Conservation (phyloP, 139 green algal species). For the Micractinium sp. region DNA sequence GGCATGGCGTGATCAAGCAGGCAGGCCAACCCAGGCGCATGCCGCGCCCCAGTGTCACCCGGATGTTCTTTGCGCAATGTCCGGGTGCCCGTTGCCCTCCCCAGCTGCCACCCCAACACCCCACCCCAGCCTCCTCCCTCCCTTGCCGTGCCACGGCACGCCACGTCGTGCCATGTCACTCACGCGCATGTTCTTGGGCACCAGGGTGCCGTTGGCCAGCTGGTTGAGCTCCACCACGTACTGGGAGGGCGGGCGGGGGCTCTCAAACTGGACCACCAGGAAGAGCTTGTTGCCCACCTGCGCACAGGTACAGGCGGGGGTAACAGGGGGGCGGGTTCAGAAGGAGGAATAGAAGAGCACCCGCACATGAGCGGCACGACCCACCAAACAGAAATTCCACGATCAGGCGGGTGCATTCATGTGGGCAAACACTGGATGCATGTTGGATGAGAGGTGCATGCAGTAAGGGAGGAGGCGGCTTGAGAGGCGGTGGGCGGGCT, state of each 20-base stretch:
- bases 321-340: not conserved
- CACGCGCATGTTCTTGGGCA: not conserved
- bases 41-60: too few relatives aligned
- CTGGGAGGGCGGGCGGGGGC: slow-evolving; percentile 1
- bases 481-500: not conserved
- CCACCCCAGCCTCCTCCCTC: too few relatives aligned
- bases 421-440: too few relatives aligned
- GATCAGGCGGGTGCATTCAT: too few relatives aligned
- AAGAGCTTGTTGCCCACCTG: slow-evolving; percentile 30
- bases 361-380: not conserved
- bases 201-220: slow-evolving; percentile 10
- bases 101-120: too few relatives aligned
- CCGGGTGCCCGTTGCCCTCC: too few relatives aligned
- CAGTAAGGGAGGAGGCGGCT: too few relatives aligned
- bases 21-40: too few relatives aligned
- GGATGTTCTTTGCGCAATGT: too few relatives aligned
- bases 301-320: not conserved
- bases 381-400: not conserved
- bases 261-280: slow-evolving; percentile 50
- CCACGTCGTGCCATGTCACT: not conserved
- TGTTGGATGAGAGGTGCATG: too few relatives aligned
- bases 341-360: not conserved
- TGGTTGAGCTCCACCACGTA: slow-evolving; percentile 28
- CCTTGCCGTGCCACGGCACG: not conserved
- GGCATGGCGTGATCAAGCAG: too few relatives aligned